Base-by-base conservation (phyloP, 2,329 filamentous ascomycete species). In the Capronia coronata region DNA sequence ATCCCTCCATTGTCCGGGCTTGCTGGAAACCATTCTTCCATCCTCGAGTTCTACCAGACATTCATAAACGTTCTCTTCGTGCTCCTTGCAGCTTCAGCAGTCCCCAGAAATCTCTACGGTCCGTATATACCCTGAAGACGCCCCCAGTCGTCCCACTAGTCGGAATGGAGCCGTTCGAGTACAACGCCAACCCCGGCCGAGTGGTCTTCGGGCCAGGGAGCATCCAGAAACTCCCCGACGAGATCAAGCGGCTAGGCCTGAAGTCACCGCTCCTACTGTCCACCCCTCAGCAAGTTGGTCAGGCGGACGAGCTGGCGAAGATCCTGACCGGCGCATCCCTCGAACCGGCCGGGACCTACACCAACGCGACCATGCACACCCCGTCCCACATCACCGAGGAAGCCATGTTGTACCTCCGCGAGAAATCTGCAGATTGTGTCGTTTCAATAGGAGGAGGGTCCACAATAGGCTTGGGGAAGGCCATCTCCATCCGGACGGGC, bases 381-480 rank as follows among this genome's bases (percentile, higher is more conserved):
- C 80, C 79, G 1, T 73, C 69, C 3, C 61, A 75, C 51, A 65
- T 82, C 48, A 82, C 79, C 1, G 74, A 80, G 16, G 71, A 73
- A 59, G 79, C 79, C 0, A 58, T 80, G n/a, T 65, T 67, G 2
- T 72, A 74, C 48, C 67, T 73, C 0, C 66, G 67, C 47, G 63
- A 66, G 0, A 63, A 68, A 13, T 65, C 64, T 2, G 76, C 76
- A 3, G 79, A 83, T 61, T 72, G 71, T 21, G 65, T 83, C 32
- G 68, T 83, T 38, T 81, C 77, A 34, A 76, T 84, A 52, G 81
- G 81, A 3, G 79, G 80, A 43, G 78, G 79, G 22, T 80, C 77
- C 46, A 81, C 79, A 0, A 78, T 78, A 45, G 80, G 80, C 0
- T 65, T 84, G n/a, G 77, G 78, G 3, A 80, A 81, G 58, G 77